A percentile compares a stretch with the other conserved stretches of the same genome.
Evolutionary conservation across 257 asterid genomes (phyloP).

Genomic region (Salvia hispanica): DNA sequence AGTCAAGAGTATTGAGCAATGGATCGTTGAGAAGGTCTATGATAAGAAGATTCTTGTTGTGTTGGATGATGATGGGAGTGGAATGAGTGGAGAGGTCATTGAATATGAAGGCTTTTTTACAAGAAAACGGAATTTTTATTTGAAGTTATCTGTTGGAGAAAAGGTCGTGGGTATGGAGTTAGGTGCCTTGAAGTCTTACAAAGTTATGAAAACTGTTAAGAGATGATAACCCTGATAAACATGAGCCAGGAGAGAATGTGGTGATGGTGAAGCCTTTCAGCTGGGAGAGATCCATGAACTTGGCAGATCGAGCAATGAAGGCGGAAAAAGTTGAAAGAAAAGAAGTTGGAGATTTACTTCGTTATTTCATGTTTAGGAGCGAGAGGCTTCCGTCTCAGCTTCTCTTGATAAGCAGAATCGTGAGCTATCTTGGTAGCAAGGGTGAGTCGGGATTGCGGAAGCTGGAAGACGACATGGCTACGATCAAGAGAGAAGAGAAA

Average conservation of each 20-base stretch:
- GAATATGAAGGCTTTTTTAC: too few species aligned
- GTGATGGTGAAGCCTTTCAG: conserved; percentile 31
- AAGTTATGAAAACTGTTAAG: conserved; percentile 9
- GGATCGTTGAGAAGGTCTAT: neutral
- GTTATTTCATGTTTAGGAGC: conserved; percentile 26
- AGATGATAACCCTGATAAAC: too few species aligned
- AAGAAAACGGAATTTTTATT: neutral
- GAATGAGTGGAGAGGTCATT: neutral
- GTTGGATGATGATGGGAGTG: conserved; percentile 23
- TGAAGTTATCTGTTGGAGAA: neutral
- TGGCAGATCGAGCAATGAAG: neutral
- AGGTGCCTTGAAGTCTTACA: neutral
- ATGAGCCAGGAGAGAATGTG: neutral
- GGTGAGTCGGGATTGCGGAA: conserved; percentile 11
- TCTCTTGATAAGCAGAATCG: conserved; percentile 32
- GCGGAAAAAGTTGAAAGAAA: neutral
- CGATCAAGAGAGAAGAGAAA: neutral
- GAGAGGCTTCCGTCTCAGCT: conserved; percentile 29
- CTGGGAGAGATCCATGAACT: neutral
- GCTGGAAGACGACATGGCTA: conserved; percentile 20
- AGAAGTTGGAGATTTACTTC: conserved; percentile 8
- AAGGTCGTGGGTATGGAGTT: neutral
- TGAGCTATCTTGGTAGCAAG: conserved; percentile 8
- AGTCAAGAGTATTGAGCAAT: neutral
- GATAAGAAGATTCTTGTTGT: conserved; percentile 30